Evolutionary conservation across 352 stramenopile species (phyloP).

Genomic region (Lagenidium sp.): DNA sequence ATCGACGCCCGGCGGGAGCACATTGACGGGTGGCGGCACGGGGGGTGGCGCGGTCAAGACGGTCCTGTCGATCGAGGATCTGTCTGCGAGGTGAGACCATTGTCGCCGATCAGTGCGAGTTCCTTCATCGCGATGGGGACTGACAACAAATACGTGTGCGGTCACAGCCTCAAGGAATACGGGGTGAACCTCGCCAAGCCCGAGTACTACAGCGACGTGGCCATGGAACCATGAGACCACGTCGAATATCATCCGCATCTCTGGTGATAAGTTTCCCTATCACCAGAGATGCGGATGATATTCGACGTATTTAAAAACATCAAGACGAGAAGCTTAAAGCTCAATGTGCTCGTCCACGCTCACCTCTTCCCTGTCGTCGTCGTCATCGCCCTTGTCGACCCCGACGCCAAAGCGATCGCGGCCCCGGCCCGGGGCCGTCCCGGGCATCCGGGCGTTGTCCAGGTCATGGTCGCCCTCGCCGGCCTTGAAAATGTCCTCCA

Average conservation of each 20-base stretch:
- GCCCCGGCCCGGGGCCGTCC: too few species aligned
- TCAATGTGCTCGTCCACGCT: slow-evolving; percentile 33
- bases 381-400: slow-evolving; percentile 4
- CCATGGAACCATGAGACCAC: too few species aligned
- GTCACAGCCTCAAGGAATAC: slow-evolving; percentile 76
- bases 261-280: not conserved
- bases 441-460: slow-evolving; percentile 10
- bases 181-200: slow-evolving; percentile 73
- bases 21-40: slow-evolving; percentile 8
- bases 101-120: not conserved
- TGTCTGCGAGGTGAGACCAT: slow-evolving; percentile 30
- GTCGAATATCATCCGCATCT: not conserved
- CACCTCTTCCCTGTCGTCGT: slow-evolving; percentile 9
- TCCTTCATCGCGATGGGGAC: not conserved
- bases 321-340: slow-evolving; percentile 9
- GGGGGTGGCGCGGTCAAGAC: slow-evolving; percentile 2
- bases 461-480: not conserved
- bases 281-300: not conserved
- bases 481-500: slow-evolving; percentile 3
- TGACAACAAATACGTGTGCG: not conserved
- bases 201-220: slow-evolving; percentile 68
- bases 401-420: not conserved
- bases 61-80: slow-evolving; percentile 72
- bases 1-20: too few species aligned
- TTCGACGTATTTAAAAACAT: not conserved